Percentiles rank a stretch among this genome's conserved stretches.
Evolutionary conservation across 441 rosid genomes (phyloP).

Genomic region (Erodium texanum): DNA sequence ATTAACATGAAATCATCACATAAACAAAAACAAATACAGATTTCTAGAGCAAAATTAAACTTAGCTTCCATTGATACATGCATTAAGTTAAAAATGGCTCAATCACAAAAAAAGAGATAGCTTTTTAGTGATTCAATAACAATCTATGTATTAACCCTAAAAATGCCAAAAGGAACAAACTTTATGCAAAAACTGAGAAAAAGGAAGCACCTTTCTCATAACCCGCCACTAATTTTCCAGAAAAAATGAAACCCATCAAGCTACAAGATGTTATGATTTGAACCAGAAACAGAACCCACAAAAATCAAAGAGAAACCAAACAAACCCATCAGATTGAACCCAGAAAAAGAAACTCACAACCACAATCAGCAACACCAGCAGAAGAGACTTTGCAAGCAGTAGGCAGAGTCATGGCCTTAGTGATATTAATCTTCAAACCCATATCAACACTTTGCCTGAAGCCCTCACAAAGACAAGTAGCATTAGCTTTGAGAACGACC

Average conservation of each 20-base stretch:
- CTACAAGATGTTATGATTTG: too few relatives aligned
- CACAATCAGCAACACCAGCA: constrained; percentile 17
- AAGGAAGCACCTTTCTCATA: not conserved
- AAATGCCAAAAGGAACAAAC: not conserved
- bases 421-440: constrained; percentile 20
- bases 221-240: not conserved
- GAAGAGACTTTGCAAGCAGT: constrained; percentile 21
- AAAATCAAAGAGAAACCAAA: not conserved
- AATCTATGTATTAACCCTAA: too few relatives aligned
- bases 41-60: too few relatives aligned
- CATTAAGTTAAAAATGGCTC: not conserved
- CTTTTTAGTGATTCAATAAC: too few relatives aligned
- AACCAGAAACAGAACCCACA: too few relatives aligned
- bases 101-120: too few relatives aligned
- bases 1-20: not conserved
- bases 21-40: not conserved
- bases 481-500: constrained; percentile 18
- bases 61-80: too few relatives aligned
- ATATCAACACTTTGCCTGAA: constrained; percentile 16
- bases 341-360: constrained; percentile 8
- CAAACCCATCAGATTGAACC: not conserved
- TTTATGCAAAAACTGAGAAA: too few relatives aligned
- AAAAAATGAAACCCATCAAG: not conserved
- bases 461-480: constrained; percentile 23
- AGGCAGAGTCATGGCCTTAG: constrained; percentile 23